Evolutionary conservation across 495 filamentous ascomycete species (phyloP), one percentile per base, ranked within the genome.

Genomic region (Podospora pseudocomata): DNA sequence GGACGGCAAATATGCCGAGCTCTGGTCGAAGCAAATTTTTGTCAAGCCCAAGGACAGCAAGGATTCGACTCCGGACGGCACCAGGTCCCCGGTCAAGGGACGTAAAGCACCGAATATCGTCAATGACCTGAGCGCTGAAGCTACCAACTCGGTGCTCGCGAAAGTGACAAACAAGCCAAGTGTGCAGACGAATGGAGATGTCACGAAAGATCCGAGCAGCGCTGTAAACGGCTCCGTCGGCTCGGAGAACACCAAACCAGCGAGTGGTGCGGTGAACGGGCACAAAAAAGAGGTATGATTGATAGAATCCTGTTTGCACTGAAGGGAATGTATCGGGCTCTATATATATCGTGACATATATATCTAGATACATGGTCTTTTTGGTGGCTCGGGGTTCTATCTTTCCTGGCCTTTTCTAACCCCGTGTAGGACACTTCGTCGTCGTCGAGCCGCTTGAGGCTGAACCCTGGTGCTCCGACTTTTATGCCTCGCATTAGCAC

Each of bases 21-120:
- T 87, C n/a, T 88, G 86, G 86, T 84, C 85, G 11, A 87, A 86
- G 63, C 86, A 88, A 71, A 80, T 85, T 11, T 83, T 86, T 68
- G 73, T 84, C 39, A 83, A 84, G 65, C 79, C 85, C 15, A 79
- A 84, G 67, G 78, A 82, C 32, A 49, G 39, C 39, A 78, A 78
- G 68, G 79, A 72, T 53, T 60, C 69, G 63, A 20, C 65, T 61
- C 49, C 72, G 61, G 72, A 78, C 58, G 61, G 66, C 11, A 68
- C 32, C 68, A 67, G 72, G 28, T 44, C 64, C 1, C 53, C 64
- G 15, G n/a, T 71, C 71, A 73, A 79, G 69, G 73, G 39, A 58
- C 32, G 66, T 65, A 75, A 78, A 72, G 71, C 68, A 44, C 61
- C 67, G 62, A 76, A 65, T 56, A 79, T 84, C 20, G 70, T 83